Conservation (phyloP, 257 asterid species). For the Solanum commersonii region DNA sequence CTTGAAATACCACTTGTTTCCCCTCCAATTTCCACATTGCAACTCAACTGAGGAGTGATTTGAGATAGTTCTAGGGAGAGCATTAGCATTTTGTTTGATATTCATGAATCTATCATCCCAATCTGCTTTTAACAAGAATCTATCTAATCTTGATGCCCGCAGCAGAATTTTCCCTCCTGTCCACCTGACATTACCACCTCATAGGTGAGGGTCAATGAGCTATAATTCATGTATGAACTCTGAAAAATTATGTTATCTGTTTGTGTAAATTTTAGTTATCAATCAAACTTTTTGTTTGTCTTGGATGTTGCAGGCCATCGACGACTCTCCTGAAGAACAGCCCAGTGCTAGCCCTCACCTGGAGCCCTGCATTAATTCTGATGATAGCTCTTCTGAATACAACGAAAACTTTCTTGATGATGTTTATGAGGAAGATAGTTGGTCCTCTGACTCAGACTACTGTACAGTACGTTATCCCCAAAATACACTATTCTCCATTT, state of each 20-base stretch:
- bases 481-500: not conserved
- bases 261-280: not conserved
- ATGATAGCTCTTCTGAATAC: constrained; percentile 52
- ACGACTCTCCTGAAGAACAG: constrained; percentile 43
- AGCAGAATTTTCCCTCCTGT: not conserved
- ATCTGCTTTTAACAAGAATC: not conserved
- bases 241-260: not conserved
- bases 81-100: not conserved
- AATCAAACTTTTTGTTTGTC: constrained; percentile 1
- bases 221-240: not conserved
- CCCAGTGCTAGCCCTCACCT: constrained; percentile 26
- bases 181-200: not conserved
- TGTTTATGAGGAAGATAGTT: constrained; percentile 53
- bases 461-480: constrained; percentile 23
- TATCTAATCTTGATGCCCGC: not conserved
- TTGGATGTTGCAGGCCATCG: constrained; percentile 40
- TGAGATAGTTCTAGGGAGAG: not conserved
- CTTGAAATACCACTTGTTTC: not conserved
- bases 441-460: constrained; percentile 34
- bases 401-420: constrained; percentile 37
- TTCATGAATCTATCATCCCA: not conserved
- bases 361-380: constrained; percentile 26
- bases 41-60: not conserved
- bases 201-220: not conserved
- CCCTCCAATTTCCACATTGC: not conserved